Base-by-base conservation (phyloP, 805 yeast species). In the Yamadazyma phyllophila region DNA sequence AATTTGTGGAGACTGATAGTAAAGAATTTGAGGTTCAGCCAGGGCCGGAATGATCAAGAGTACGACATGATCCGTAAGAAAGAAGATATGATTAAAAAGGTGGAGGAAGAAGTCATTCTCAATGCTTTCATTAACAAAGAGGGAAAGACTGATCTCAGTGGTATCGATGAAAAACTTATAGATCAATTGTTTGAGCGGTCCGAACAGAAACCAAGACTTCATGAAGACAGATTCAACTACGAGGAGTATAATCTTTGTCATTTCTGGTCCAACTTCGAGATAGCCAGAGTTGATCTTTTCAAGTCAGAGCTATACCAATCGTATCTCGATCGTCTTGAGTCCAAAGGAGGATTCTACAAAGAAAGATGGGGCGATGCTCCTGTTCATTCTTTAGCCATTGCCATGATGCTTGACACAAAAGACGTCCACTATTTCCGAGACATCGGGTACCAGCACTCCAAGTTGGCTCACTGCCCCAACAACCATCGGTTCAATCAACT, bases 281-380 rank as follows among this genome's bases (percentile, higher is more conserved):
- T 92, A 54, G 97, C 97, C 3, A 70, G 87, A 43, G 78, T 90
- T 1, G 90, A 84, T 54, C 62, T 91, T 14, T 91, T 88, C 71
- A 72, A 77, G 36, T 80, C 86, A 16, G 74, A 77, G 4, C 61
- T 73, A 15, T 94, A 92, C 64, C 74, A 80, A 41, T 71, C 72
- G 20, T 91, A 83, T 61, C 88, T 88, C 62, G 67, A 81, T 33
- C 78, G 71, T 54, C 64, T 92, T 40, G 97, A 94, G 45, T 41
- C 63, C 7, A 68, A 81, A 3, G 88, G 91, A 9, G 97, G 98
- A 0, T 91, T 92, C 59, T 90, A 82, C 75, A 76, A 78, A 44
- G 97, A 94, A 62, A 71, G 99, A 58, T 92, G 98, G 98, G 98
- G 98, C 1, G 98, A 92, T 72, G 97, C 97, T 0, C 96, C 97